These are phyloP conservation scores for Teratosphaeria viscida DNA, from an alignment of 2,329 filamentous ascomycete genomes.

Conservation along the genomic window DNA sequence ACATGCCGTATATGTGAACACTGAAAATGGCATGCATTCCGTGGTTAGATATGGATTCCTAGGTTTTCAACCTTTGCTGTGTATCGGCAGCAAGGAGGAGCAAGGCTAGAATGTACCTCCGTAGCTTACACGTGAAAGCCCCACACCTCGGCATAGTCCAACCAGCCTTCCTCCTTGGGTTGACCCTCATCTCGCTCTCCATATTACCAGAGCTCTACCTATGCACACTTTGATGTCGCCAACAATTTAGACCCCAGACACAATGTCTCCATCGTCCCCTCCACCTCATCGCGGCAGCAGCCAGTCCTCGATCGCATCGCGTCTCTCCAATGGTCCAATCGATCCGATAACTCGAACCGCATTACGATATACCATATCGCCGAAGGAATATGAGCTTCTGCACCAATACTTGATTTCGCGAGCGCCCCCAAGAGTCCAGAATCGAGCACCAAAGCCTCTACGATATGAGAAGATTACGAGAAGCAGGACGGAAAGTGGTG, in stretches of 20 bases:
- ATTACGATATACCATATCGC: slow-evolving; percentile 71
- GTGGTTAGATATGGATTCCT: too few species aligned
- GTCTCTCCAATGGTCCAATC: slow-evolving; percentile 13
- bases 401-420: slow-evolving; percentile 75
- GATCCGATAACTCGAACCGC: slow-evolving; percentile 76
- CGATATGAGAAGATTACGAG: slow-evolving; percentile 40
- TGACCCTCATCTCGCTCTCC: not conserved
- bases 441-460: slow-evolving; percentile 40
- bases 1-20: too few species aligned
- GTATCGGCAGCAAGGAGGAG: not conserved
- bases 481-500: slow-evolving; percentile 18
- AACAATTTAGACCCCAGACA: not conserved
- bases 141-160: not conserved
- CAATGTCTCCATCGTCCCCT: not conserved
- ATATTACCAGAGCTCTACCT: not conserved
- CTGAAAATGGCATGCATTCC: not conserved
- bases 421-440: slow-evolving; percentile 48
- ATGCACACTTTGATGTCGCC: not conserved
- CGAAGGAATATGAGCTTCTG: slow-evolving; percentile 74
- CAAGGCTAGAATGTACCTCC: not conserved
- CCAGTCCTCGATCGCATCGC: not conserved
- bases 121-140: not conserved
- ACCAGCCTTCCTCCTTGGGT: not conserved
- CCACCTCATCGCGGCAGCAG: not conserved
- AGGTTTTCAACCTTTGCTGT: too few species aligned